Conservation (phyloP, 2,329 filamentous ascomycete species). For the Epichloe festucae region DNA sequence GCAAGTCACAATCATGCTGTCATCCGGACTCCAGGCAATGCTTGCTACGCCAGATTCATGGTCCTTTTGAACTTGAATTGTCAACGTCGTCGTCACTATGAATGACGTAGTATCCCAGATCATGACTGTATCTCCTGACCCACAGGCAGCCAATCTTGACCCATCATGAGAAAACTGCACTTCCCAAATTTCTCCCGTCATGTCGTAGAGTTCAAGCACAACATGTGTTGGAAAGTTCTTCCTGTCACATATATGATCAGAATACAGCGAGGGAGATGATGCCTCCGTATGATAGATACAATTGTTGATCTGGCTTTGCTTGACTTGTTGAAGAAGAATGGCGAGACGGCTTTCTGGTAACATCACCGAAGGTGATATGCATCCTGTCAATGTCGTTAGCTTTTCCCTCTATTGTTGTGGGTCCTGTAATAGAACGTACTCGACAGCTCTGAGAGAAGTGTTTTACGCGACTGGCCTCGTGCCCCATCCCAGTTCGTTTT, state of each 20-base stretch:
- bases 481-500: slow-evolving; percentile 82
- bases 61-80: slow-evolving; percentile 24
- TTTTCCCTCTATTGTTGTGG: background rate
- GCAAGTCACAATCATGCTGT: slow-evolving; percentile 74
- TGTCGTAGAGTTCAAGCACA: slow-evolving; percentile 56
- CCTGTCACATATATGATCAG: slow-evolving; percentile 73
- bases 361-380: slow-evolving; percentile 93
- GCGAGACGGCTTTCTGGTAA: slow-evolving; percentile 84
- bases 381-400: slow-evolving; percentile 38
- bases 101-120: slow-evolving; percentile 74
- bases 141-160: slow-evolving; percentile 67
- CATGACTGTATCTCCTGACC: slow-evolving; percentile 58
- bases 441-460: slow-evolving; percentile 68
- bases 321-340: slow-evolving; percentile 68
- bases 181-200: slow-evolving; percentile 81
- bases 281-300: slow-evolving; percentile 84
- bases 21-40: slow-evolving; percentile 84
- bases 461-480: slow-evolving; percentile 57
- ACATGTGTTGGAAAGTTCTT: slow-evolving; percentile 65
- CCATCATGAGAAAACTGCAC: slow-evolving; percentile 85
- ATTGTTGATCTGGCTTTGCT: slow-evolving; percentile 65
- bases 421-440: slow-evolving; percentile 39
- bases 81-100: slow-evolving; percentile 46
- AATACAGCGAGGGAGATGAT: slow-evolving; percentile 69
- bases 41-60: slow-evolving; percentile 65